Conservation (phyloP, 768 basidiomycete species). For the Tricholoma flavovirens region DNA sequence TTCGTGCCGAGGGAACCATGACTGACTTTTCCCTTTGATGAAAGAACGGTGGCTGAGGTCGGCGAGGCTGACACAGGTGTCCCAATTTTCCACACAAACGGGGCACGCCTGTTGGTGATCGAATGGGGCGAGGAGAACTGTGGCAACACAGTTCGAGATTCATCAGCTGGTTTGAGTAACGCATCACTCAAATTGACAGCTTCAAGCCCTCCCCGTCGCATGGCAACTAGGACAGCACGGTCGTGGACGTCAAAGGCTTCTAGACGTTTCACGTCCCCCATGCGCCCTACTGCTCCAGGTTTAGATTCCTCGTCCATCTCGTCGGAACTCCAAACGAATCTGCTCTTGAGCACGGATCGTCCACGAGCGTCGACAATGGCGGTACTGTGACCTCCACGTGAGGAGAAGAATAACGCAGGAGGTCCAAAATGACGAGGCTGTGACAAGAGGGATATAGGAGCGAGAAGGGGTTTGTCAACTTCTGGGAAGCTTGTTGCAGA, state of each 20-base stretch:
- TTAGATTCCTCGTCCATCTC: slow-evolving; percentile 43
- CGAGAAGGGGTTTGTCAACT: slow-evolving; percentile 53
- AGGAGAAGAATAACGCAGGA: slow-evolving; percentile 81
- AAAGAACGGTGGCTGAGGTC: slow-evolving; percentile 32
- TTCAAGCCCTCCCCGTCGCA: slow-evolving; percentile 84
- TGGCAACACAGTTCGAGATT: slow-evolving; percentile 68
- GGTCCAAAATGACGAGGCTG: slow-evolving; percentile 84
- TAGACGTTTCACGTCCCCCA: slow-evolving; percentile 79
- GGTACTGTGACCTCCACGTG: slow-evolving; percentile 86
- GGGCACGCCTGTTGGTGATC: slow-evolving; percentile 60
- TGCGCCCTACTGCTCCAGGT: slow-evolving; percentile 32
- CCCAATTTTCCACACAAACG: slow-evolving; percentile 83
- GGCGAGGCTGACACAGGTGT: slow-evolving; percentile 50
- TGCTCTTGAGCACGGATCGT: slow-evolving; percentile 74
- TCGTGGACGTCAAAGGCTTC: slow-evolving; percentile 78
- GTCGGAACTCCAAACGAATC: slow-evolving; percentile 74
- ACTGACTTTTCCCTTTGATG: slow-evolving; percentile 34
- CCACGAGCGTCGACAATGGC: slow-evolving; percentile 84
- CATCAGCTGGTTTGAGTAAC: slow-evolving; percentile 71
- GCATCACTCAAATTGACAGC: slow-evolving; percentile 78
- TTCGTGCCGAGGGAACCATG: slow-evolving; percentile 38
- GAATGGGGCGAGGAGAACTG: slow-evolving; percentile 59
- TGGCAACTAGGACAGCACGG: slow-evolving; percentile 73
- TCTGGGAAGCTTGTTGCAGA: slow-evolving; percentile 12
- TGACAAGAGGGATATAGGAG: slow-evolving; percentile 68